A percentile compares a stretch with the other conserved stretches of the same genome.
Evolutionary conservation across 805 yeast species (phyloP).

Genomic region (Lipomyces japonicus): DNA sequence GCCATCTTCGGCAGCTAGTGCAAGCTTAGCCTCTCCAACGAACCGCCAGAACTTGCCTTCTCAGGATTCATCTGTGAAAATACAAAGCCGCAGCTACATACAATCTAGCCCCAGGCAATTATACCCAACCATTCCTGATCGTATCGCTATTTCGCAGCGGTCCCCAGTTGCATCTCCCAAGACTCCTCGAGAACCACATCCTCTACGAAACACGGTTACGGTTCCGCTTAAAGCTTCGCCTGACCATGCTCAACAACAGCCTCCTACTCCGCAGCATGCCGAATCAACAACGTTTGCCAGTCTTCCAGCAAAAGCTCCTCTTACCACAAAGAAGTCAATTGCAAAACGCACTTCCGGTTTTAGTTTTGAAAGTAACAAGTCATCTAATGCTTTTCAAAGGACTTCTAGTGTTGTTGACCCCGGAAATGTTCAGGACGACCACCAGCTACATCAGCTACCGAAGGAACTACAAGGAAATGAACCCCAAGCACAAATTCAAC

Average conservation of each 20-base stretch:
- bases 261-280: not conserved
- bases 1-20: not conserved
- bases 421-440: not conserved
- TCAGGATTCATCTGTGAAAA: not conserved
- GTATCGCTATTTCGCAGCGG: not conserved
- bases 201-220: not conserved
- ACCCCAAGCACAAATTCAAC: constrained; percentile 1
- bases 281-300: constrained; percentile 13
- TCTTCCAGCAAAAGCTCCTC: constrained; percentile 23
- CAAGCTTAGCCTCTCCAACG: not conserved
- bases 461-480: not conserved
- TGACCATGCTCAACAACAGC: too few species aligned
- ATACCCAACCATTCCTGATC: constrained; percentile 4
- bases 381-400: constrained; percentile 3
- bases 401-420: not conserved
- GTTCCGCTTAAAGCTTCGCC: constrained; percentile 8
- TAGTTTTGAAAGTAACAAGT: constrained; percentile 9
- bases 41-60: not conserved
- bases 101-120: not conserved
- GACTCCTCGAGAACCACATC: not conserved
- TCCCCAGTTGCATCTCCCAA: not conserved
- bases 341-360: constrained; percentile 6
- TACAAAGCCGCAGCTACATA: not conserved
- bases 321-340: constrained; percentile 22
- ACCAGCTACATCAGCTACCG: not conserved